Conservation (phyloP, 176 grass and related monocot species). For the Ensete glaucum region DNA sequence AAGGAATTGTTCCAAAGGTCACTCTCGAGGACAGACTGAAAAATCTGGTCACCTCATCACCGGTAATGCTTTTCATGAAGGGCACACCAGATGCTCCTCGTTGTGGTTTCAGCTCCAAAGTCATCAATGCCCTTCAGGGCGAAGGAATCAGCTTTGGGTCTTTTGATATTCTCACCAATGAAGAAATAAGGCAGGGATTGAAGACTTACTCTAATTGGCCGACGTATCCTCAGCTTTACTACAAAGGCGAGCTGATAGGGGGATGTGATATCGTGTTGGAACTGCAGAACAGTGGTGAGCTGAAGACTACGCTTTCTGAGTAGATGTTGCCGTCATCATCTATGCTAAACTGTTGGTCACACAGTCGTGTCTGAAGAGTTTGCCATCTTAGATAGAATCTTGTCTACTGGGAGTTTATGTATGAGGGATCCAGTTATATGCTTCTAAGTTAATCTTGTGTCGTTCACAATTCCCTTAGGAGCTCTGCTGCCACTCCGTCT, state of each 20-base stretch:
- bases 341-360: too few relatives aligned
- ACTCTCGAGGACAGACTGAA: slow-evolving; percentile 49
- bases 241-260: slow-evolving; percentile 82
- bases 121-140: slow-evolving; percentile 62
- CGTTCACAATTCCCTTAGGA: not conserved
- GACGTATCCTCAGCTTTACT: slow-evolving; percentile 93
- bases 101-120: slow-evolving; percentile 85
- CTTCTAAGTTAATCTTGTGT: not conserved
- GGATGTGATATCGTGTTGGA: slow-evolving; percentile 92
- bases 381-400: not conserved
- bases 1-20: slow-evolving; percentile 36
- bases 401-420: not conserved
- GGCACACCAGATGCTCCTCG: slow-evolving; percentile 71
- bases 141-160: slow-evolving; percentile 67
- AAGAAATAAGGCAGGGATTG: slow-evolving; percentile 77
- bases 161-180: slow-evolving; percentile 78
- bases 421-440: not conserved
- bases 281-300: slow-evolving; percentile 56
- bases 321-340: not conserved
- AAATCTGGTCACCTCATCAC: slow-evolving; percentile 38
- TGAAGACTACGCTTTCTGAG: slow-evolving; percentile 60
- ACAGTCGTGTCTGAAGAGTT: not conserved
- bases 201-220: slow-evolving; percentile 95
- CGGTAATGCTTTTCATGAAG: slow-evolving; percentile 96
- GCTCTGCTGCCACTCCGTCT: not conserved